phyloP scores from a whole-genome alignment of 495 filamentous ascomycete genomes.

The Penicillium crystallinum region DNA sequence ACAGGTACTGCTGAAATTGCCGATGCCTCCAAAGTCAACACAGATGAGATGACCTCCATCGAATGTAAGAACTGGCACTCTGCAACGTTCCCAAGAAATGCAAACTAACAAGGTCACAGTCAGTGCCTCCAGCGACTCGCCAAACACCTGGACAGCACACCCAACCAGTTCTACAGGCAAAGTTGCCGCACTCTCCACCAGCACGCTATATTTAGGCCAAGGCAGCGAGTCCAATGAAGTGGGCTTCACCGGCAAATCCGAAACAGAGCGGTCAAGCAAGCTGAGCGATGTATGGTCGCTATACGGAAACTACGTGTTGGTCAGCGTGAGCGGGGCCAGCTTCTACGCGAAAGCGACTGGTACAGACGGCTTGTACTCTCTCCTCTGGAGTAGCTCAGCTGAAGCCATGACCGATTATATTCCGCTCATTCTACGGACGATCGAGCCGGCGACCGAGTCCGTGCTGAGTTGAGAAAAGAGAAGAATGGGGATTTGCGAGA shows the following conservation, averaged over 20 bases:
- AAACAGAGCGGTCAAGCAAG: background rate
- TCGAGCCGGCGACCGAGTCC: constrained; percentile 11
- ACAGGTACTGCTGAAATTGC: constrained; percentile 10
- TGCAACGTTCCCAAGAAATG: background rate
- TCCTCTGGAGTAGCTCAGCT: constrained; percentile 12
- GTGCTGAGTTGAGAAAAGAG: constrained; percentile 6
- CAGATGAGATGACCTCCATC: constrained; percentile 1
- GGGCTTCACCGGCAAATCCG: background rate
- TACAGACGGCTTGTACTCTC: constrained; percentile 6
- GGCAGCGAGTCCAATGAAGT: constrained; percentile 1
- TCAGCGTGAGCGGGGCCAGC: constrained; percentile 6
- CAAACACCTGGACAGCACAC: constrained; percentile 11
- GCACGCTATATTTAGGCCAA: constrained; percentile 6
- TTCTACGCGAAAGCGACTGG: constrained; percentile 11
- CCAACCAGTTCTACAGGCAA: background rate
- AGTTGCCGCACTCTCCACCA: background rate
- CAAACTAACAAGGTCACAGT: background rate
- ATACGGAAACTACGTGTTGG: constrained; percentile 15
- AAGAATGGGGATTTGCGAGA: background rate
- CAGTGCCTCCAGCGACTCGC: background rate
- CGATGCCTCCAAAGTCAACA: constrained; percentile 4
- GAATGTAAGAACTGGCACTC: constrained; percentile 5
- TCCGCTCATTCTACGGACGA: constrained; percentile 12
- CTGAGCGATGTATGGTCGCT: constrained; percentile 14
- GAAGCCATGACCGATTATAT: constrained; percentile 1